phyloP scores from a whole-genome alignment of 495 filamentous ascomycete species.

The Talaromyces trachyspermus region DNA sequence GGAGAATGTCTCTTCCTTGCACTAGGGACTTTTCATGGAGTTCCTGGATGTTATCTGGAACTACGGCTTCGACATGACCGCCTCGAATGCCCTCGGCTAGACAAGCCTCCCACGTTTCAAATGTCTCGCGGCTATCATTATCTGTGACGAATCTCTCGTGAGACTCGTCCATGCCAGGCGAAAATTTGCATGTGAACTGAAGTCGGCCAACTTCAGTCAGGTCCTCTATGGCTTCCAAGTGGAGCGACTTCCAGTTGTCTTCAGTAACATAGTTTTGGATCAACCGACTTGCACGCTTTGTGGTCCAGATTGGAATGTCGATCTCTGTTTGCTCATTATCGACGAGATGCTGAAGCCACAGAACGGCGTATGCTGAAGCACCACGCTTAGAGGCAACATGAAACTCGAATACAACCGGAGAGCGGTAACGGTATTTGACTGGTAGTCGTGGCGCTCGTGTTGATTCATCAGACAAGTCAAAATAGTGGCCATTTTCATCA shows the following conservation, averaged over 20 bases:
- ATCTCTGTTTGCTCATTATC: constrained; percentile 71
- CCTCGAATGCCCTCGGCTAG: constrained; percentile 72
- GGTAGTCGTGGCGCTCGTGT: constrained; percentile 62
- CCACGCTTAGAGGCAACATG: constrained; percentile 58
- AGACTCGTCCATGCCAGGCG: constrained; percentile 83
- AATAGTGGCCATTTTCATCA: constrained; percentile 57
- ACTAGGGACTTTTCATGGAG: constrained; percentile 75
- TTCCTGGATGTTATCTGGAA: constrained; percentile 57
- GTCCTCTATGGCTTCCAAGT: constrained; percentile 59
- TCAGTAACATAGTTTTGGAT: constrained; percentile 89
- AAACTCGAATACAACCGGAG: constrained; percentile 84
- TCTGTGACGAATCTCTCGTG: constrained; percentile 77
- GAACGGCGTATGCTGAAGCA: constrained; percentile 63
- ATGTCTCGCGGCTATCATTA: constrained; percentile 85
- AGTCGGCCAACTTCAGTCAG: constrained; percentile 73
- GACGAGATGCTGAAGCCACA: constrained; percentile 80
- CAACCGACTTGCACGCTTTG: constrained; percentile 61
- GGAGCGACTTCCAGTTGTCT: constrained; percentile 49
- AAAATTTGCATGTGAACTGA: constrained; percentile 71
- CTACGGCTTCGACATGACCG: constrained; percentile 55
- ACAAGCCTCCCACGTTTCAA: constrained; percentile 90
- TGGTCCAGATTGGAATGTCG: constrained; percentile 82
- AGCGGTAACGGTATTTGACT: constrained; percentile 81
- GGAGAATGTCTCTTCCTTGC: constrained; percentile 71
- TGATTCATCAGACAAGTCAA: constrained; percentile 54